phyloP scores from a whole-genome alignment of 1,284 basidiomycete genomes.

The Sanghuangporus baumii region DNA sequence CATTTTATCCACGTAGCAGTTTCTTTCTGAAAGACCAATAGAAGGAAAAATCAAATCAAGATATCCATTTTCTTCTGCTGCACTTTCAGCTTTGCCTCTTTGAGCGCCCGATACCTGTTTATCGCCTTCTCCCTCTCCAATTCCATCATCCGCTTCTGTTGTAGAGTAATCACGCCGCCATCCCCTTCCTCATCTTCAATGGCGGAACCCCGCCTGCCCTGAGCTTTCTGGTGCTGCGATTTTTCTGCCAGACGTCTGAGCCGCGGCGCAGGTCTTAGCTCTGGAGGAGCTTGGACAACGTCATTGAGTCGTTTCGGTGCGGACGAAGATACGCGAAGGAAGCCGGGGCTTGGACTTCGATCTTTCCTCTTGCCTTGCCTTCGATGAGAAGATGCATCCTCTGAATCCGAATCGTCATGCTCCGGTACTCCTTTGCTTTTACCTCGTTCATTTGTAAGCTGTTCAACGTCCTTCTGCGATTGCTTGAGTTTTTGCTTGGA shows the following conservation, averaged over 20 bases:
- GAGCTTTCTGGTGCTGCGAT: slow-evolving; percentile 23
- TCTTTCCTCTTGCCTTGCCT: slow-evolving; percentile 21
- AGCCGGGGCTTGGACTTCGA: slow-evolving; percentile 44
- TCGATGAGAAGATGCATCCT: slow-evolving; percentile 9
- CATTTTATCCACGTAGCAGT: neutral
- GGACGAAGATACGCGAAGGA: slow-evolving; percentile 46
- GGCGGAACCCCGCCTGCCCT: slow-evolving; percentile 17
- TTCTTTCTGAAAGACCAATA: neutral
- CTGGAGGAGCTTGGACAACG: slow-evolving; percentile 61
- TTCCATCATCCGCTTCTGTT: slow-evolving; percentile 71
- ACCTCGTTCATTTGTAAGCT: slow-evolving; percentile 10
- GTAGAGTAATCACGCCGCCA: slow-evolving; percentile 58
- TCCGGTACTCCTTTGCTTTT: slow-evolving; percentile 16
- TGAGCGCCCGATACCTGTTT: slow-evolving; percentile 60
- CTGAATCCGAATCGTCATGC: slow-evolving; percentile 16
- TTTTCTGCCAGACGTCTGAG: slow-evolving; percentile 10
- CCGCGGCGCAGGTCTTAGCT: slow-evolving; percentile 35
- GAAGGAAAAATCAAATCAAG: neutral
- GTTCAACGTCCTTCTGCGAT: slow-evolving; percentile 19
- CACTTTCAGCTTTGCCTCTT: slow-evolving; percentile 25
- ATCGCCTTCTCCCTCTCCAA: slow-evolving; percentile 66
- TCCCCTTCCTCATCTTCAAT: slow-evolving; percentile 21
- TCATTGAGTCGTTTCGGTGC: slow-evolving; percentile 63
- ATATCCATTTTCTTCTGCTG: neutral
- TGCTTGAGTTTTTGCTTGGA: slow-evolving; percentile 26